Conservation (phyloP, 306 rosid genomes). For the Purshia tridentata region DNA sequence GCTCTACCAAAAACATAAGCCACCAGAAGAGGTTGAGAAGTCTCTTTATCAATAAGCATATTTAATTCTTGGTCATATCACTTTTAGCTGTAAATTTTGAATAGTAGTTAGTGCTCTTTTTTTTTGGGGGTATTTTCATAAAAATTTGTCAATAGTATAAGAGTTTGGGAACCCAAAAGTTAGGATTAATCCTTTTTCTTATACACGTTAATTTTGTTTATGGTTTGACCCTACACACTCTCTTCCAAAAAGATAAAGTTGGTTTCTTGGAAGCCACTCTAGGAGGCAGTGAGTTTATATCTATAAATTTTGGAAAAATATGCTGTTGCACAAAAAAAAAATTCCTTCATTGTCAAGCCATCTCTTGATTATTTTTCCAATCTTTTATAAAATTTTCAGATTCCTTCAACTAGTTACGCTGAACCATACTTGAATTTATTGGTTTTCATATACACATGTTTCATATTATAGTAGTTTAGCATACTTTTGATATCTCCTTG, state of each 20-base stretch:
- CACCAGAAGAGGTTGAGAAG: conserved; percentile 19
- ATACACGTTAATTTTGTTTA: conserved; percentile 10
- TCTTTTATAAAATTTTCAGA: conserved; percentile 12
- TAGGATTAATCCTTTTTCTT: not conserved
- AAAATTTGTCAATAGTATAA: not conserved
- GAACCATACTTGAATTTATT: conserved; percentile 12
- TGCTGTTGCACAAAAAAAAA: conserved; percentile 22
- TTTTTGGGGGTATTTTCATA: not conserved
- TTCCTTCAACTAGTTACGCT: conserved; percentile 16
- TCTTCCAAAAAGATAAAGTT: conserved; percentile 39
- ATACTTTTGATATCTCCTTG: conserved; percentile 4
- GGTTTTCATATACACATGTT: conserved; percentile 14
- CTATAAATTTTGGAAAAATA: conserved; percentile 29
- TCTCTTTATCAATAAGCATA: conserved; percentile 7
- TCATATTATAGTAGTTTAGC: not conserved
- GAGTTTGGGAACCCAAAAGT: not conserved
- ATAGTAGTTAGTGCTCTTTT: conserved; percentile 1
- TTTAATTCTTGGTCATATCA: conserved; percentile 6
- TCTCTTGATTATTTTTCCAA: conserved; percentile 30
- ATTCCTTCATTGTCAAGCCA: conserved; percentile 43
- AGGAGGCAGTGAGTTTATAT: conserved; percentile 30
- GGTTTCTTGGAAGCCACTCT: conserved; percentile 91
- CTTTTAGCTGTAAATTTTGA: conserved; percentile 37
- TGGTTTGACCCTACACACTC: conserved; percentile 30
- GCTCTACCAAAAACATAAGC: not conserved